Evolutionary conservation across 129 eudicot genomes (phyloP), one percentile per base, ranked within the genome.

Genomic region (Lactuca sativa): DNA sequence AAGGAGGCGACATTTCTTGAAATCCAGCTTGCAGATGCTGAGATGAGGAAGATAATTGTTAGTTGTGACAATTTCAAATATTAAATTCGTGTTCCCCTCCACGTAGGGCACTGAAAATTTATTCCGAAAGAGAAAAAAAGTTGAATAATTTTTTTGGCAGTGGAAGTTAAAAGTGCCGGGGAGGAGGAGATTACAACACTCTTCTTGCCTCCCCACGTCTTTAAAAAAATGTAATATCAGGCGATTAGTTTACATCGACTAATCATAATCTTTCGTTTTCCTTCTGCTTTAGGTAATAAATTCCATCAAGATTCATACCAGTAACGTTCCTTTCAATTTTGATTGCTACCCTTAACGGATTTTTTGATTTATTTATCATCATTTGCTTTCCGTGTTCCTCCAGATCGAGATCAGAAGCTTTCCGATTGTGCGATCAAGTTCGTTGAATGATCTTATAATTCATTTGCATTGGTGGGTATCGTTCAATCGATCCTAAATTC

Each of bases 131-230:
- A 30, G 17, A 6, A 62, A 4, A 16, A 62, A 58, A 14, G 6
- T 58, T 25, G 21, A 10, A 58, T 17, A 32, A 69, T 38, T 44
- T 36, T 38, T 56, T 36, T n/a, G 14, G 41, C 56, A 25, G 37
- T 74, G 10, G 51, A 76, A 60, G 75, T 69, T 76, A 67, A 75
- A 76, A 60, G 48, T 41, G 36, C 73, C 8, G 73, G 58, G 80
- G 79, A 76, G 80, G 72, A 68, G 75, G 78, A 75, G 79, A 47
- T 74, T 64, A 47, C 84, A 80, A 74, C 31, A 66, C 63, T 51
- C 73, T 64, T 47, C 83, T 65, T 47, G 31, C 73, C 69, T 74
- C 72, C 74, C 51, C 69, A 64, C 56, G 57, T 80, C 49, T 56
- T 48, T 38, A 56, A 48, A 36, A 67, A 48, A 34, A 67, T 79